Base-by-base conservation (phyloP, 805 yeast species). In the Teunomyces funiuensis region DNA sequence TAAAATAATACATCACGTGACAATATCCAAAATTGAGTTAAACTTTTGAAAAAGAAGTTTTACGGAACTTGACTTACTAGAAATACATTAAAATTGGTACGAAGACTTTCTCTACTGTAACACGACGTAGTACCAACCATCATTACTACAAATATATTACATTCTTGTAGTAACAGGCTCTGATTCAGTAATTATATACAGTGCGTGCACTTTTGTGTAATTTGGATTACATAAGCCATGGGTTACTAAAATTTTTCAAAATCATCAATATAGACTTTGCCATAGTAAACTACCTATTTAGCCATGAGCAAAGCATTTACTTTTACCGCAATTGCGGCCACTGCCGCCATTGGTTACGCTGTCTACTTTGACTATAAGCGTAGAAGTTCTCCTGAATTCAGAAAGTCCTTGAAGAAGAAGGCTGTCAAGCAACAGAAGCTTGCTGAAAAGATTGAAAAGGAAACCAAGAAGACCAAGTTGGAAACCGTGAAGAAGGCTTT, bases 291-390 rank as follows among this genome's bases (percentile, higher is more conserved):
- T 15, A 19, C 10, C 18, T 14, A 7, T 19, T n/a, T n/a, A 33
- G 49, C 27, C 10, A 64, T 64, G 69, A 57, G 55, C 53, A 62
- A 54, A 43, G 50, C 54, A 8, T 43, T 55, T 23, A 59, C 73
- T 13, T 42, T 67, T 45, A 66, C 70, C 22, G 66, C 73, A 23
- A 60, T 74, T 36, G 70, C 76, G 14, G 77, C 83, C 19, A 66
- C 82, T 20, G 81, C 84, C 27, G 60, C 75, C 13, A 63, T 80
- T 37, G 88, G 86, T 13, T 91, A 93, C 68, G 87, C 91, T 42
- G 71, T 80, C 28, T 93, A 88, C 72, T 95, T 95, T 59, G 99
- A 93, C 70, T 86, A 89, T 74, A 77, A 77, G 67, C 88, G 99
- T 70, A 86, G 98, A 70, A 74, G 75, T 66, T 80, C 85, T 43